A percentile compares a stretch with the other conserved stretches of the same genome.
These are phyloP conservation scores for Sclerotinia trifoliorum DNA, from an alignment of 2,329 filamentous ascomycete species.

Conservation along the genomic window DNA sequence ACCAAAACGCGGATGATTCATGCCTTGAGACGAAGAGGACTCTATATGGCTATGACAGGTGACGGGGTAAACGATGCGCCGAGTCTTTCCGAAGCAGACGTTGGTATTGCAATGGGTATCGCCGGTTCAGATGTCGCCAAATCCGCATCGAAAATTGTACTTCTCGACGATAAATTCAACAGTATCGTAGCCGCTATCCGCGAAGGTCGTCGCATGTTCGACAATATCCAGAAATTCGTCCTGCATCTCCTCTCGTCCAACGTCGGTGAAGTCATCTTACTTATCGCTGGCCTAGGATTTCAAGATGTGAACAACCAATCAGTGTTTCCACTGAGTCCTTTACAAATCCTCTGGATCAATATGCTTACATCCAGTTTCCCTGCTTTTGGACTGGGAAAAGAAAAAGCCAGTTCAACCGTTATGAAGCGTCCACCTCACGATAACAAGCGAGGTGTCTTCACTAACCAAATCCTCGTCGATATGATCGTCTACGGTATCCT, in stretches of 20 bases:
- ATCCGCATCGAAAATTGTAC: conserved; percentile 54
- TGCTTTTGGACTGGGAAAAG: conserved; percentile 82
- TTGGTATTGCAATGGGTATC: conserved; percentile 60
- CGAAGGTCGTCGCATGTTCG: conserved; percentile 53
- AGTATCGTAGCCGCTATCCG: conserved; percentile 52
- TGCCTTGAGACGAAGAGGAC: conserved; percentile 62
- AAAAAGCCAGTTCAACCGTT: conserved; percentile 71
- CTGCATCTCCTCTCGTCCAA: conserved; percentile 56
- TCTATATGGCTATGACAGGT: conserved; percentile 60
- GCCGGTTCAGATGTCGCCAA: conserved; percentile 64
- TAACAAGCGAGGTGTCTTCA: conserved; percentile 68
- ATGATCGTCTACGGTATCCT: conserved; percentile 77
- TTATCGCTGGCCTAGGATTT: conserved; percentile 58
- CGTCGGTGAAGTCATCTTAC: conserved; percentile 55
- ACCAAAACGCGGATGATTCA: conserved; percentile 79
- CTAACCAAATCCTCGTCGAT: conserved; percentile 74
- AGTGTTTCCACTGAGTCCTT: conserved; percentile 57
- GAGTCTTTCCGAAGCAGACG: conserved; percentile 52
- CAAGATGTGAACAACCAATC: conserved; percentile 52
- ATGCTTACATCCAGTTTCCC: conserved; percentile 67
- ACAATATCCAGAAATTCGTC: conserved; percentile 57
- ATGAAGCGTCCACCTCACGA: conserved; percentile 79
- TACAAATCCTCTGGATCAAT: conserved; percentile 63
- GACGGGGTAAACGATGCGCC: conserved; percentile 58
- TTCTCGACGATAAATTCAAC: conserved; percentile 55